Evolutionary conservation across 2,329 filamentous ascomycete genomes (phyloP).

Genomic region (Chalara sp.): DNA sequence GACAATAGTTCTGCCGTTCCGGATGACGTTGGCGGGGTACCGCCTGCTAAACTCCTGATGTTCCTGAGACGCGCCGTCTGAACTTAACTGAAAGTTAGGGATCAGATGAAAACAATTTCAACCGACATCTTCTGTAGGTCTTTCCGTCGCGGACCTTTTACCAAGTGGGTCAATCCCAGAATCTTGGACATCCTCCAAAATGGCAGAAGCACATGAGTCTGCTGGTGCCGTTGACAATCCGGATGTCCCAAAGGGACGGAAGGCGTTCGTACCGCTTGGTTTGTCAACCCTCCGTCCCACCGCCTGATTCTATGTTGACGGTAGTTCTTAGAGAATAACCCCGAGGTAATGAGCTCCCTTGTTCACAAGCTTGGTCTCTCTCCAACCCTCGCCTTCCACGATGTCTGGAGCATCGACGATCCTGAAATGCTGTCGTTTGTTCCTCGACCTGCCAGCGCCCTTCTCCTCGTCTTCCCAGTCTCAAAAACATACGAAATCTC

Average conservation of each 20-base stretch:
- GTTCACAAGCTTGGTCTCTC: constrained; percentile 81
- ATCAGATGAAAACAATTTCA: too few relatives aligned
- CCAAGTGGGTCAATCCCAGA: too few relatives aligned
- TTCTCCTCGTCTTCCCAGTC: constrained; percentile 91
- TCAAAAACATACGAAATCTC: constrained; percentile 74
- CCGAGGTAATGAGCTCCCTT: constrained; percentile 79
- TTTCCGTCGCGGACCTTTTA: too few relatives aligned
- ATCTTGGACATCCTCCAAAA: background rate
- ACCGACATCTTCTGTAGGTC: too few relatives aligned
- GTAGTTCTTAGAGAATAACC: constrained; percentile 63
- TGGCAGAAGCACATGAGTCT: constrained; percentile 1
- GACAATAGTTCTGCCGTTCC: too few relatives aligned
- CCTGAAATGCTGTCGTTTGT: constrained; percentile 81
- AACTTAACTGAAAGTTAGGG: too few relatives aligned
- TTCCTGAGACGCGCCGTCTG: too few relatives aligned
- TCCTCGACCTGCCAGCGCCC: constrained; percentile 79
- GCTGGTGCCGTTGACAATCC: constrained; percentile 12
- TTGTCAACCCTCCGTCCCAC: background rate
- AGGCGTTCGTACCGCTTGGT: constrained; percentile 28
- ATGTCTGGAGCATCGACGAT: constrained; percentile 89
- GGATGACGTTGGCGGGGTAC: too few relatives aligned
- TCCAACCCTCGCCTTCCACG: constrained; percentile 70
- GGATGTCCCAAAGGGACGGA: constrained; percentile 23
- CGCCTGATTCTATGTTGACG: background rate
- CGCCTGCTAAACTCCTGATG: too few relatives aligned